Conservation (phyloP, 495 filamentous ascomycete genomes). For the Neurospora sp. region DNA sequence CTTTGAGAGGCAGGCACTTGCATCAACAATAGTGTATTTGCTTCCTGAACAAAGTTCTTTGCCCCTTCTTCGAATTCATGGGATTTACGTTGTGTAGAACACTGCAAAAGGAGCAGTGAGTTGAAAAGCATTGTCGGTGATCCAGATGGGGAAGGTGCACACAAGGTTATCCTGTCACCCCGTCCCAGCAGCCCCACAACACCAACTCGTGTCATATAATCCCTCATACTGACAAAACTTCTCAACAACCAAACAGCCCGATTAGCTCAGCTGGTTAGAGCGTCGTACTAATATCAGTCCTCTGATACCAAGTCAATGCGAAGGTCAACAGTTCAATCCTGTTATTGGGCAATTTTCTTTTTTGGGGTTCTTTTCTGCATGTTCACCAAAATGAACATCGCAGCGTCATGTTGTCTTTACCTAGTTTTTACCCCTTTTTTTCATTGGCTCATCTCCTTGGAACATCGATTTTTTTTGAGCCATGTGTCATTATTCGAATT, state of each 20-base stretch:
- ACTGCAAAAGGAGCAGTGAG: not conserved
- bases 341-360: not conserved
- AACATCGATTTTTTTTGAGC: not conserved
- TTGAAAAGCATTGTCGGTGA: not conserved
- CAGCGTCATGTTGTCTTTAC: not conserved
- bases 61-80: not conserved
- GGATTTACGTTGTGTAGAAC: not conserved
- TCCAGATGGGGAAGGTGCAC: not conserved
- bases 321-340: not conserved
- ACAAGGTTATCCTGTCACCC: not conserved
- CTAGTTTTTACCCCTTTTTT: not conserved
- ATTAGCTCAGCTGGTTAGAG: not conserved
- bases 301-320: not conserved
- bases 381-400: not conserved
- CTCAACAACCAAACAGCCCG: not conserved
- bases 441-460: not conserved
- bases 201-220: not conserved
- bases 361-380: not conserved
- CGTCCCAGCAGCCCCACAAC: not conserved
- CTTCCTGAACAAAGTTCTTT: not conserved
- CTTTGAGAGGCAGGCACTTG: slow-evolving; percentile 25
- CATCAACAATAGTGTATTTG: not conserved
- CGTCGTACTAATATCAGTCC: not conserved
- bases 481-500: not conserved
- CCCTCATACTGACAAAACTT: not conserved